Conservation (phyloP, 805 yeast genomes). For the Pichia eremophila region DNA sequence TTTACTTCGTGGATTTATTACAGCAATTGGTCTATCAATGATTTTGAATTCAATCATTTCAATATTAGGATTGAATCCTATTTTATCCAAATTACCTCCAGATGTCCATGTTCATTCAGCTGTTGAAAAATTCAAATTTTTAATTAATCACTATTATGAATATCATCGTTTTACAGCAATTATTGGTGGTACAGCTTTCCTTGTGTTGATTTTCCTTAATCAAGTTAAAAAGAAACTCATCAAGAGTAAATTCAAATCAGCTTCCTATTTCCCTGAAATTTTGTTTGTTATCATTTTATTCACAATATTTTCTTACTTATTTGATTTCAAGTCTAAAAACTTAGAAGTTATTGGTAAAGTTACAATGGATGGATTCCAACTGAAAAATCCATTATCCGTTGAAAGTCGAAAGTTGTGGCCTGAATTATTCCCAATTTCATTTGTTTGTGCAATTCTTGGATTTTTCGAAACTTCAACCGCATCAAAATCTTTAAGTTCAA, state of each 20-base stretch:
- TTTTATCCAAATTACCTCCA: conserved; percentile 35
- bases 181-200: conserved; percentile 47
- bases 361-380: conserved; percentile 37
- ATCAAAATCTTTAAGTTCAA: conserved; percentile 72
- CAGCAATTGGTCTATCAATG: conserved; percentile 82
- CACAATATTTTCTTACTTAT: conserved; percentile 40
- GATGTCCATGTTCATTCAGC: conserved; percentile 58
- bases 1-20: conserved; percentile 69
- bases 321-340: conserved; percentile 43
- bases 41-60: conserved; percentile 64
- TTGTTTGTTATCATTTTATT: conserved; percentile 59
- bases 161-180: conserved; percentile 51
- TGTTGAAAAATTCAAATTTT: conserved; percentile 53
- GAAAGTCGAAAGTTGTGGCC: conserved; percentile 39
- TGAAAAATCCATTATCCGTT: conserved; percentile 50
- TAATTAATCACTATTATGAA: conserved; percentile 37
- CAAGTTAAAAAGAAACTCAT: conserved; percentile 30
- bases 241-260: conserved; percentile 27
- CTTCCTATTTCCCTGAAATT: conserved; percentile 77
- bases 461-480: conserved; percentile 93
- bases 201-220: conserved; percentile 33
- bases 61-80: conserved; percentile 54
- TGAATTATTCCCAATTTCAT: conserved; percentile 54
- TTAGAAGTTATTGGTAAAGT: conserved; percentile 67
- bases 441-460: conserved; percentile 76